Percentiles rank a stretch among this genome's conserved stretches.
phyloP scores from a whole-genome alignment of 768 basidiomycete genomes.

The Tremella yokohamensis region DNA sequence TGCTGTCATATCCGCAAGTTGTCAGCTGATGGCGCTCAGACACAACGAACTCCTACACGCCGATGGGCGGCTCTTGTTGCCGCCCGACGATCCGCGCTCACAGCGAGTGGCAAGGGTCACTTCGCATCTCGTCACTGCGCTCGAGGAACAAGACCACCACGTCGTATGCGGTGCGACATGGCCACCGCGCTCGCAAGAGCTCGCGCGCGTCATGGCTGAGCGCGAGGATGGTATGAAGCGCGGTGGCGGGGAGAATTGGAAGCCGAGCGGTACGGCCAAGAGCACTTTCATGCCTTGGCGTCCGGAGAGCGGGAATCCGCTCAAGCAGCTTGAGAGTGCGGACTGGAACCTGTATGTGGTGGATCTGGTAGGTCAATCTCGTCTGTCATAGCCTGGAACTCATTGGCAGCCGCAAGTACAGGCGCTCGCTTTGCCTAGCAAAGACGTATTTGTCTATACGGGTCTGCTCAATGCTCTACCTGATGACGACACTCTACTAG shows the following conservation, averaged over 20 bases:
- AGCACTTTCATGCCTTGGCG: conserved; percentile 51
- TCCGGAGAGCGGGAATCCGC: conserved; percentile 52
- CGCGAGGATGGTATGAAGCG: conserved; percentile 23
- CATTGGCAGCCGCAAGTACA: conserved; percentile 50
- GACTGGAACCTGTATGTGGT: conserved; percentile 55
- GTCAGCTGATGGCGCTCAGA: conserved; percentile 21
- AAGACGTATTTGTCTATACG: conserved; percentile 55
- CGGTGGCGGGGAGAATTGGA: conserved; percentile 12
- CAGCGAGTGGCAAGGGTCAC: conserved; percentile 49
- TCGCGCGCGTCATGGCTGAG: conserved; percentile 43
- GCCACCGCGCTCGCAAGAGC: conserved; percentile 42
- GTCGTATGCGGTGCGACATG: conserved; percentile 47
- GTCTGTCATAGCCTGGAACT: conserved; percentile 7
- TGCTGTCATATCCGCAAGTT: not conserved
- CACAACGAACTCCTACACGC: conserved; percentile 51
- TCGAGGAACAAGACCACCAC: conserved; percentile 49
- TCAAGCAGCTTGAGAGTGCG: conserved; percentile 49
- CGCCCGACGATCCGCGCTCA: conserved; percentile 48
- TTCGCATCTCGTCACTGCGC: conserved; percentile 51
- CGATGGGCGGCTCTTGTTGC: conserved; percentile 51
- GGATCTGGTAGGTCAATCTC: conserved; percentile 48
- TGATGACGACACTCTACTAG: conserved; percentile 53
- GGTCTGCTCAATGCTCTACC: conserved; percentile 53
- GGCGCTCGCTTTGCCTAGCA: conserved; percentile 54
- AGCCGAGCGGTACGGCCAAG: conserved; percentile 39